Conservation (phyloP, 1,284 basidiomycete genomes). For the Phellopilus nigrolimitatus region DNA sequence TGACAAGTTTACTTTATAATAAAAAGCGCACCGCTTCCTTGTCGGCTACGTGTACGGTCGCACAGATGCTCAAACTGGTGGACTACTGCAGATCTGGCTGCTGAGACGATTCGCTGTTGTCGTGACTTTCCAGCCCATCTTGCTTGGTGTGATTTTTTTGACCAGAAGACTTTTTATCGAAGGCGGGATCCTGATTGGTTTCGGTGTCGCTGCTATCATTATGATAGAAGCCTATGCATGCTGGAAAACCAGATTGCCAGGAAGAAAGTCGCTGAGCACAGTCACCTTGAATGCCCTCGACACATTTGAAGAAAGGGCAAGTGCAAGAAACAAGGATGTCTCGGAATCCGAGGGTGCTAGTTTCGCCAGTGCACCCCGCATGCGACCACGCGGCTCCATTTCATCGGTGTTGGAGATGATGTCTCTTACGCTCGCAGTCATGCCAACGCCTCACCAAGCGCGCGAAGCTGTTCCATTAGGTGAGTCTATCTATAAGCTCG, state of each 20-base stretch:
- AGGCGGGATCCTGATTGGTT: constrained; percentile 56
- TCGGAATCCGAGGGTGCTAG: constrained; percentile 49
- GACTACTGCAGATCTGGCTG: constrained; percentile 68
- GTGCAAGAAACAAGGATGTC: constrained; percentile 31
- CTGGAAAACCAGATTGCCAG: constrained; percentile 45
- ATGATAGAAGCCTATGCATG: constrained; percentile 55
- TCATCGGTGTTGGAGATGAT: constrained; percentile 78
- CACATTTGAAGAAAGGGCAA: constrained; percentile 44
- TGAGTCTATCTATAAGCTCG: constrained; percentile 33
- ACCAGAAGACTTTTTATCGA: constrained; percentile 64
- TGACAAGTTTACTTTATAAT: too few relatives aligned
- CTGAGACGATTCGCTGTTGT: constrained; percentile 63
- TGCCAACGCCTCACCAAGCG: constrained; percentile 52
- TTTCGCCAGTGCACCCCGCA: constrained; percentile 44
- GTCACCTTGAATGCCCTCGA: constrained; percentile 55
- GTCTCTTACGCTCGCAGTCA: constrained; percentile 67
- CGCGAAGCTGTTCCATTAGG: constrained; percentile 62
- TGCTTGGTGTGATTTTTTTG: constrained; percentile 69
- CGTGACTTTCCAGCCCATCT: constrained; percentile 63
- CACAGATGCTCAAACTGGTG: constrained; percentile 66
- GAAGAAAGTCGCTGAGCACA: constrained; percentile 44
- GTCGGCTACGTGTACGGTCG: constrained; percentile 71
- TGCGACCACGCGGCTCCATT: constrained; percentile 57
- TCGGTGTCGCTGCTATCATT: constrained; percentile 47
- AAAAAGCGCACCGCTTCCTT: constrained; percentile 74